Percentiles rank a stretch among this genome's conserved stretches.
Conservation (phyloP, 441 rosid genomes). For the Adansonia gregorii region DNA sequence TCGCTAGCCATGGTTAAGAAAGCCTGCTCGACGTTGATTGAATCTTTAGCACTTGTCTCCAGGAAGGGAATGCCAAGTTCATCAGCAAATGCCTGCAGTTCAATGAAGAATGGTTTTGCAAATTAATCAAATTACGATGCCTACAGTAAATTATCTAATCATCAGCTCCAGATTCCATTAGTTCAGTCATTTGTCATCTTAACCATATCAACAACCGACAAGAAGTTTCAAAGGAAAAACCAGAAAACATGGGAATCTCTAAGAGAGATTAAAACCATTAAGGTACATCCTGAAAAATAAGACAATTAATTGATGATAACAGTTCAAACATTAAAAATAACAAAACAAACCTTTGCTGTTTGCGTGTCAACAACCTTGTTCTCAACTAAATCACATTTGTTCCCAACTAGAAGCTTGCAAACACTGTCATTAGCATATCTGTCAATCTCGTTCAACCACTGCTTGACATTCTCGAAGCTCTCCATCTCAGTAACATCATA, state of each 20-base stretch:
- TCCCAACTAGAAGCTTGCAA: slow-evolving; percentile 85
- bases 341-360: slow-evolving; percentile 66
- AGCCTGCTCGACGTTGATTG: slow-evolving; percentile 80
- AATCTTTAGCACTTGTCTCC: slow-evolving; percentile 89
- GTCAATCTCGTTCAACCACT: slow-evolving; percentile 88
- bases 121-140: not conserved
- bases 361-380: slow-evolving; percentile 84
- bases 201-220: not conserved
- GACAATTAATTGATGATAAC: not conserved
- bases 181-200: slow-evolving; percentile 6
- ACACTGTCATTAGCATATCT: slow-evolving; percentile 89
- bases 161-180: not conserved
- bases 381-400: slow-evolving; percentile 84
- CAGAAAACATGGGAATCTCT: not conserved
- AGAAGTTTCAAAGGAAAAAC: slow-evolving; percentile 4
- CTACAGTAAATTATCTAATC: not conserved
- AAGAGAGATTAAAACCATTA: not conserved
- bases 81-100: slow-evolving; percentile 76
- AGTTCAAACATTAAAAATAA: not conserved
- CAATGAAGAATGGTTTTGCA: slow-evolving; percentile 16
- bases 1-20: slow-evolving; percentile 83
- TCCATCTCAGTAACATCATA: slow-evolving; percentile 96
- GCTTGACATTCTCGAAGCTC: slow-evolving; percentile 95
- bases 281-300: not conserved
- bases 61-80: slow-evolving; percentile 84